Evolutionary conservation across 768 basidiomycete species (phyloP).

Genomic region (Leccinum ochraceum): DNA sequence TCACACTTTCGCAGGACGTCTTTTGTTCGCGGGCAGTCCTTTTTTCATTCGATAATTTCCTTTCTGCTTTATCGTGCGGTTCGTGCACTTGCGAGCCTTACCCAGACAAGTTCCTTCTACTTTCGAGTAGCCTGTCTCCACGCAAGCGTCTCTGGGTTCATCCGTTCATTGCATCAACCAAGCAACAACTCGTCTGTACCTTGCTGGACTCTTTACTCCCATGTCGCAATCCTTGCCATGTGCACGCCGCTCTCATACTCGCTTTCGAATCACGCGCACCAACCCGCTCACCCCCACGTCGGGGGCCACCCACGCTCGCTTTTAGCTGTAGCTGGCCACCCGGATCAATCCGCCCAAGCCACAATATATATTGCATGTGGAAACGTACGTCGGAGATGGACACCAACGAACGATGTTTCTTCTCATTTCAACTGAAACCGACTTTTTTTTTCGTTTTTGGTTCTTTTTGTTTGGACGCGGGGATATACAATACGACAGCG

Average conservation of each 20-base stretch:
- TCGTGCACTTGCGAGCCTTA: constrained; percentile 18
- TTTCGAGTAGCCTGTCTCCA: constrained; percentile 23
- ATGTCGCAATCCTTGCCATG: constrained; percentile 17
- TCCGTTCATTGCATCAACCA: constrained; percentile 31
- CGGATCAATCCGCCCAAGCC: constrained; percentile 13
- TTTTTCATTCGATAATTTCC: constrained; percentile 33
- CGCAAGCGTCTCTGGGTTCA: constrained; percentile 16
- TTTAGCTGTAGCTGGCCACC: constrained; percentile 11
- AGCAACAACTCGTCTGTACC: constrained; percentile 20
- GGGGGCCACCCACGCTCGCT: constrained; percentile 25
- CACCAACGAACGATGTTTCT: constrained; percentile 22
- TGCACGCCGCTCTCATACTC: constrained; percentile 9
- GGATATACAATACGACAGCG: constrained; percentile 33
- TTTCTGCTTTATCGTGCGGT: constrained; percentile 26
- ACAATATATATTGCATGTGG: constrained; percentile 27
- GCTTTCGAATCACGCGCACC: background rate
- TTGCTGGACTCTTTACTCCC: constrained; percentile 26
- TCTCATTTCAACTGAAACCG: constrained; percentile 6
- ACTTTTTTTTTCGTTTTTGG: constrained; percentile 20
- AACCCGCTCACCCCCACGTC: constrained; percentile 1
- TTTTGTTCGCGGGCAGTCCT: constrained; percentile 27
- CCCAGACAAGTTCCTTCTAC: constrained; percentile 17
- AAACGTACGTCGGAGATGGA: constrained; percentile 32
- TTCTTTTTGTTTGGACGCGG: constrained; percentile 19
- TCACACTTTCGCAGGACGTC: constrained; percentile 25